Percentiles rank a stretch among this genome's conserved stretches.
phyloP scores from a whole-genome alignment of 306 rosid species.

The Cucurbita pepo region DNA sequence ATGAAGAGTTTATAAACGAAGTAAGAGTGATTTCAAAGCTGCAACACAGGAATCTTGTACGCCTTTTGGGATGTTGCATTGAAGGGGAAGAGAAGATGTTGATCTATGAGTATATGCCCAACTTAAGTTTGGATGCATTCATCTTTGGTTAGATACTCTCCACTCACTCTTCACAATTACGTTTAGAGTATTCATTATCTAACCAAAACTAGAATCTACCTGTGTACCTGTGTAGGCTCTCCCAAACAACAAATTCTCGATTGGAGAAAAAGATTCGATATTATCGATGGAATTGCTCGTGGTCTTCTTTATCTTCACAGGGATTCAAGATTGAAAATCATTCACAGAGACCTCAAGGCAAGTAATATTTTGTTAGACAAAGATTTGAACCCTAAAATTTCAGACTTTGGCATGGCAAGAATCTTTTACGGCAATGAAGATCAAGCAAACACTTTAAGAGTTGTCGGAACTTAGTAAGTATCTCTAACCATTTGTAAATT shows the following conservation, averaged over 20 bases:
- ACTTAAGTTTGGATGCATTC: slow-evolving; percentile 29
- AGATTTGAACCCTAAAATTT: background rate
- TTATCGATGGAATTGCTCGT: background rate
- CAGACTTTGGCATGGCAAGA: slow-evolving; percentile 4
- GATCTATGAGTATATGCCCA: slow-evolving; percentile 35
- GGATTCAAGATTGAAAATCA: slow-evolving; percentile 1
- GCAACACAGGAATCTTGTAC: slow-evolving; percentile 38
- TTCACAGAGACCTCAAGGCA: background rate
- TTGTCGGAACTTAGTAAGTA: slow-evolving; percentile 2
- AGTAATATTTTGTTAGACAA: background rate
- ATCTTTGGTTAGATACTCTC: slow-evolving; percentile 18
- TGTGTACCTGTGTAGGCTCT: background rate
- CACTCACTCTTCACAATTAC: background rate
- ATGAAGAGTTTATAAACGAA: slow-evolving; percentile 33
- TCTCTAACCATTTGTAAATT: background rate
- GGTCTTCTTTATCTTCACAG: slow-evolving; percentile 5
- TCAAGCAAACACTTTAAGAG: background rate
- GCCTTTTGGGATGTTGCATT: slow-evolving; percentile 29
- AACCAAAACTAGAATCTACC: background rate
- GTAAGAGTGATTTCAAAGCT: slow-evolving; percentile 28
- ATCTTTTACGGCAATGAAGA: background rate
- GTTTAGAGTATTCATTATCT: background rate
- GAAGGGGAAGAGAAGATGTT: slow-evolving; percentile 27
- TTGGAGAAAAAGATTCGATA: background rate
- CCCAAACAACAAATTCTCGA: background rate